Evolutionary conservation across 768 basidiomycete genomes (phyloP).

Genomic region (Antrodiella citrinella): DNA sequence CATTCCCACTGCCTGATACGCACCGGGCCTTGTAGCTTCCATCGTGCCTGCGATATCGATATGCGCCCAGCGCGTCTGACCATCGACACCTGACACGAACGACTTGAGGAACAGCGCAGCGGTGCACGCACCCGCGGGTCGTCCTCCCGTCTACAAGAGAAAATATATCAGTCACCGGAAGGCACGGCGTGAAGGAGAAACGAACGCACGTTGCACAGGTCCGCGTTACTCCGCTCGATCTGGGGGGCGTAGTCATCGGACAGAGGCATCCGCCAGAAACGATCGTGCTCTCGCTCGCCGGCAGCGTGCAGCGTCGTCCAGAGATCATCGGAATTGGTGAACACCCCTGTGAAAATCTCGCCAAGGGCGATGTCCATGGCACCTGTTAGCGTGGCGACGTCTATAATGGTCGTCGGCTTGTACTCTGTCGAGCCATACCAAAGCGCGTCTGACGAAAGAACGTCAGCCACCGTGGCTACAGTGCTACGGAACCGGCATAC

Average conservation of each 20-base stretch:
- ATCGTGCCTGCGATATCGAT: slow-evolving; percentile 76
- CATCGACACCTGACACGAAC: slow-evolving; percentile 70
- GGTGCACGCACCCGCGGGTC: slow-evolving; percentile 62
- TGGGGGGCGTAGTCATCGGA: slow-evolving; percentile 75
- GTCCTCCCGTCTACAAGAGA: slow-evolving; percentile 55
- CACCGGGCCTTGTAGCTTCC: slow-evolving; percentile 52
- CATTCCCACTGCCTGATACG: slow-evolving; percentile 71
- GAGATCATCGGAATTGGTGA: slow-evolving; percentile 65
- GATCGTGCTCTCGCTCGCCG: slow-evolving; percentile 68
- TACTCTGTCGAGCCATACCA: slow-evolving; percentile 68
- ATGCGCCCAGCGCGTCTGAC: slow-evolving; percentile 69
- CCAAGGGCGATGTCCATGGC: slow-evolving; percentile 71
- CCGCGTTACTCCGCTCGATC: slow-evolving; percentile 72
- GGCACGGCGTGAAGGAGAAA: background rate
- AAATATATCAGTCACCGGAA: slow-evolving; percentile 1
- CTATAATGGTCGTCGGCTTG: slow-evolving; percentile 76
- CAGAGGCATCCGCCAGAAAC: slow-evolving; percentile 88
- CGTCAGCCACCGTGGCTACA: background rate
- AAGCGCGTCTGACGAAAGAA: slow-evolving; percentile 53
- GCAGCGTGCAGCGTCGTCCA: slow-evolving; percentile 65
- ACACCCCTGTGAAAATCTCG: slow-evolving; percentile 71
- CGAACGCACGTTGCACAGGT: slow-evolving; percentile 61
- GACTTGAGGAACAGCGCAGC: slow-evolving; percentile 84
- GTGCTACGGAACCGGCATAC: slow-evolving; percentile 26
- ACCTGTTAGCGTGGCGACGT: slow-evolving; percentile 83